Percentiles rank a stretch among this genome's conserved stretches.
Conservation (phyloP, 495 filamentous ascomycete genomes). For the Immersiella caudata region DNA sequence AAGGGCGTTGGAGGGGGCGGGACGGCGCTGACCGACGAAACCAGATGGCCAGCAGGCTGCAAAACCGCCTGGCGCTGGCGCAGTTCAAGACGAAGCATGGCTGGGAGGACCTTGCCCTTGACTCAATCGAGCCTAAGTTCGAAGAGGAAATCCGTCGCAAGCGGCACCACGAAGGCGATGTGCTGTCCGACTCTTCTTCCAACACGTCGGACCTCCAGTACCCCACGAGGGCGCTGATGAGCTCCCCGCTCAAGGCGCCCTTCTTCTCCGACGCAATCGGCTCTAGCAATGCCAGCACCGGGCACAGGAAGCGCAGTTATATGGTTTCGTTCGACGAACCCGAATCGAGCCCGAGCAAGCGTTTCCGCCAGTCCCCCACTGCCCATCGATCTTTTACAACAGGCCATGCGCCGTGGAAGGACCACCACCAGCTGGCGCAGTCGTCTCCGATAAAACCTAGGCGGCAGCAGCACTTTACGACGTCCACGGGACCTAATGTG, state of each 20-base stretch:
- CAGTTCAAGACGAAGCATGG: conserved; percentile 96
- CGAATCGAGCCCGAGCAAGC: conserved; percentile 61
- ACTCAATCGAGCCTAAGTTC: conserved; percentile 71
- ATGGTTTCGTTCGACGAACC: conserved; percentile 52
- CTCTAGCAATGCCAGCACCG: conserved; percentile 57
- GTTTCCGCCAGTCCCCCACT: conserved; percentile 69
- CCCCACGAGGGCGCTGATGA: conserved; percentile 56
- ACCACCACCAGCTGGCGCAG: conserved; percentile 70
- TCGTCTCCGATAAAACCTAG: conserved; percentile 77
- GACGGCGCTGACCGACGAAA: conserved; percentile 14
- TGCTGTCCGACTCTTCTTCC: conserved; percentile 79
- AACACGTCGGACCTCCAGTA: conserved; percentile 64
- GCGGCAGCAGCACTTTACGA: conserved; percentile 65
- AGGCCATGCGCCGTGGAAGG: conserved; percentile 71
- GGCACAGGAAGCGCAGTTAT: conserved; percentile 61
- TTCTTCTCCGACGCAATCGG: conserved; percentile 70
- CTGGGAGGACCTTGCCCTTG: conserved; percentile 75
- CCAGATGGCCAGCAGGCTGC: conserved; percentile 87
- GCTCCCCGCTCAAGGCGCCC: conserved; percentile 66
- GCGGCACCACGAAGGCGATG: conserved; percentile 63
- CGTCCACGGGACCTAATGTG: conserved; percentile 60
- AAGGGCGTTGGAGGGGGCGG: not conserved
- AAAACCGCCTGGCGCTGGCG: conserved; percentile 90
- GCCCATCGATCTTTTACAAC: conserved; percentile 58
- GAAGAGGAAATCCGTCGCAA: conserved; percentile 73